A percentile compares a stretch with the other conserved stretches of the same genome.
Evolutionary conservation across 352 stramenopile genomes (phyloP).

Genomic region (Albugo candida): DNA sequence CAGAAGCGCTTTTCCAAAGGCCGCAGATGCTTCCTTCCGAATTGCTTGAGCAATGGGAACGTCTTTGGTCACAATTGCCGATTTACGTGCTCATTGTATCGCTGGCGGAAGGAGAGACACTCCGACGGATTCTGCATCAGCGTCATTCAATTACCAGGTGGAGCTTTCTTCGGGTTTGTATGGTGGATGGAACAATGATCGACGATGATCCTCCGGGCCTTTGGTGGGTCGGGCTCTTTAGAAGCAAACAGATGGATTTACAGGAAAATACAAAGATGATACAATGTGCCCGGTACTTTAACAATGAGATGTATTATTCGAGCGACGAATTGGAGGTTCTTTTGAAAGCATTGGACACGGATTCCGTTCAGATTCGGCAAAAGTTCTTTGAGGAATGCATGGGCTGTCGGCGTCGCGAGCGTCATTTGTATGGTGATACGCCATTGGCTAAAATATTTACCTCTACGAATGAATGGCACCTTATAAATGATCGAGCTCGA

Average conservation of each 20-base stretch:
- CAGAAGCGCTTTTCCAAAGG: slow-evolving; percentile 51
- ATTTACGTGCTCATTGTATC: slow-evolving; percentile 90
- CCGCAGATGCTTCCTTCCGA: slow-evolving; percentile 12
- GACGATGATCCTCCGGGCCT: slow-evolving; percentile 10
- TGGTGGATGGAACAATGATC: slow-evolving; percentile 58
- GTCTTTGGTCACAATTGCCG: slow-evolving; percentile 8
- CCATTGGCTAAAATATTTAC: slow-evolving; percentile 96
- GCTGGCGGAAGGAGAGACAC: slow-evolving; percentile 92
- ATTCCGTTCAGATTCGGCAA: slow-evolving; percentile 50
- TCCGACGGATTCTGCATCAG: slow-evolving; percentile 90
- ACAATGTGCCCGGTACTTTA: slow-evolving; percentile 94
- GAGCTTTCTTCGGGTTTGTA: slow-evolving; percentile 50
- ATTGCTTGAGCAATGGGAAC: slow-evolving; percentile 6
- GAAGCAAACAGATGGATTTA: slow-evolving; percentile 15
- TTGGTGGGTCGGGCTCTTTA: not conserved
- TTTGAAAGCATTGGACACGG: slow-evolving; percentile 34
- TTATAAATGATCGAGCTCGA: slow-evolving; percentile 52
- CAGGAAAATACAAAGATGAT: slow-evolving; percentile 9
- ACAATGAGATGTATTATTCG: slow-evolving; percentile 97
- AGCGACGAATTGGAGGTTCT: slow-evolving; percentile 85
- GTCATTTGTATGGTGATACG: slow-evolving; percentile 87
- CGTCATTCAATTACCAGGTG: slow-evolving; percentile 52
- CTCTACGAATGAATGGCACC: slow-evolving; percentile 92
- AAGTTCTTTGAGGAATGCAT: slow-evolving; percentile 72
- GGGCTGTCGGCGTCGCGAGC: slow-evolving; percentile 87